Base-by-base conservation (phyloP, 164 flowering plant species). In the Magnolia officinalis region DNA sequence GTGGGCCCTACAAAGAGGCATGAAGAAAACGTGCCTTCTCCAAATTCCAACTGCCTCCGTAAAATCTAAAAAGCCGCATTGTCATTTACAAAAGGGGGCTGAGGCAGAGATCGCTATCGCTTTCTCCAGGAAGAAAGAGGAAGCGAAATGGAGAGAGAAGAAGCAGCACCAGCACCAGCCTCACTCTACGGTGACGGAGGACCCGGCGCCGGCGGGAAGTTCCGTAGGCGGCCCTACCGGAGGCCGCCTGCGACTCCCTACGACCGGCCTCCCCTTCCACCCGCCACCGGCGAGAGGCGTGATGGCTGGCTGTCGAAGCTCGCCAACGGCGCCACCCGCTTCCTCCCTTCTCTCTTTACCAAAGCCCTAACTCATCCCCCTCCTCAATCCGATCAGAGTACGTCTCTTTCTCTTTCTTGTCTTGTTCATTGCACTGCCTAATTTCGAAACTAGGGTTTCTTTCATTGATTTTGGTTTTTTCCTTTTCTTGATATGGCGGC, bases 141-240 rank as follows among this genome's bases (percentile, higher is more conserved):
- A 8, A 64, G 24, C 11, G 24, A 18, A n/a, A 64, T 64, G 67
- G 67, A 21, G 67, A 64, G 67, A n/a, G 23, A 8, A 64, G 67
- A n/a, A 64, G 67, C 11, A 64, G 67, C 67, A n/a, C 23, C n/a
- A 45, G 69, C 55, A 18, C 31, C 63, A 4, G 19, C 61, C 59
- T 52, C 26, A 11, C 3, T 11, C 13, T 11, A 55, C 61, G 61
- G 61, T 11, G 61, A 51, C 66, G 64, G 7, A 13, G 77, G 73
- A 1, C 59, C 87, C 71, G 93, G 96, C 69, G 88, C 78, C 77
- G 98, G 98, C 26, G 96, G 96, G 4, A 91, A 93, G 83, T 71
- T 88, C n/a, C 61, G 86, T 72, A 86, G 77, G 50, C 87, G 85
- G 2, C 50, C 84, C 14, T 6, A 80, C 6, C 74, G 93, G 50